Percentiles rank a stretch among this genome's conserved stretches.
Conservation (phyloP, 257 asterid genomes). For the Solanum pennellii region DNA sequence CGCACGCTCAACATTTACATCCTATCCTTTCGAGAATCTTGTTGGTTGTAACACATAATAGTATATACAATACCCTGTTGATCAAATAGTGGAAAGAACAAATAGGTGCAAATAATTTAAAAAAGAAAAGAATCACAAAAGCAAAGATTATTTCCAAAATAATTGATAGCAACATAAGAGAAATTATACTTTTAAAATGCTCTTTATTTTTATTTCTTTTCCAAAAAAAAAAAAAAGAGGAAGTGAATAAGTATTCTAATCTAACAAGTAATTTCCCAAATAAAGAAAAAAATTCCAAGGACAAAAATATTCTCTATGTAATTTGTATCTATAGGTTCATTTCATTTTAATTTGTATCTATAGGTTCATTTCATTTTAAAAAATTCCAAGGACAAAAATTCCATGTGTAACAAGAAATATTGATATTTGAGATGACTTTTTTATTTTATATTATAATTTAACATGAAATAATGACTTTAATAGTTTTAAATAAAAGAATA, state of each 20-base stretch:
- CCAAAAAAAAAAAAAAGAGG: neutral
- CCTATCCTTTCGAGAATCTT: neutral
- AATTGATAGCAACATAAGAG: neutral
- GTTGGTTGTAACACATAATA: neutral
- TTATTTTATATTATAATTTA: neutral
- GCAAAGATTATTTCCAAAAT: neutral
- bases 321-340: neutral
- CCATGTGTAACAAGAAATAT: neutral
- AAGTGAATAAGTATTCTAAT: neutral
- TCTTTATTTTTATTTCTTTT: neutral
- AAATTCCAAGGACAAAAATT: neutral
- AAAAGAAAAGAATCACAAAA: neutral
- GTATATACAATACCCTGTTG: neutral
- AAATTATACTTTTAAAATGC: neutral
- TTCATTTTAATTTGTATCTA: neutral
- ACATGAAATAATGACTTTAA: neutral
- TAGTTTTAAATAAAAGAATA: neutral
- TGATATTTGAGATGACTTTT: neutral
- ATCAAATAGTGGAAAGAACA: neutral
- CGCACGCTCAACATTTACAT: neutral
- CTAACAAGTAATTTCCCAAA: constrained; percentile 1
- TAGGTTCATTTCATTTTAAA: neutral
- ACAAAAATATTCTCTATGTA: neutral
- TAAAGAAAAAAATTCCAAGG: neutral
- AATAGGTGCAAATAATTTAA: neutral